Percentiles rank a stretch among this genome's conserved stretches.
Evolutionary conservation across 208 protist species (phyloP).

Genomic region (Trypanosoma caninum): DNA sequence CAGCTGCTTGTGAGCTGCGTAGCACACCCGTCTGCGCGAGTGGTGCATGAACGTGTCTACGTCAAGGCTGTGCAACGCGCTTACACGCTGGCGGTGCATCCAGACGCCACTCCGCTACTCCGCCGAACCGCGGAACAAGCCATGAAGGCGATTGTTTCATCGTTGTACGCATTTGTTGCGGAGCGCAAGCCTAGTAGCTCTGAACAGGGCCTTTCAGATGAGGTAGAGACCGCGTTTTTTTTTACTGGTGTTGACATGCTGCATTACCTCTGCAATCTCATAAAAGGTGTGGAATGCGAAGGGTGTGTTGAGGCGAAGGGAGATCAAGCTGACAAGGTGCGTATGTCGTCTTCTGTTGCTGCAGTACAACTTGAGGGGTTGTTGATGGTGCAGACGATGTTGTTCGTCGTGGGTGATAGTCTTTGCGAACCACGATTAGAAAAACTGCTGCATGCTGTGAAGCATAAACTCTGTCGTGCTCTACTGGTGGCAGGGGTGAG

Average conservation of each 20-base stretch:
- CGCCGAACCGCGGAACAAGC: conserved; percentile 43
- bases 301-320: too few species aligned
- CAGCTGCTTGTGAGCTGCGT: conserved; percentile 49
- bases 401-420: conserved; percentile 45
- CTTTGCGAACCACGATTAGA: conserved; percentile 11
- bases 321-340: too few species aligned
- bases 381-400: conserved; percentile 51
- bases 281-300: conserved; percentile 12
- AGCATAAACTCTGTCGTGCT: conserved; percentile 71
- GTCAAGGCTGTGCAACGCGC: conserved; percentile 33
- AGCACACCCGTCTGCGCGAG: conserved; percentile 29
- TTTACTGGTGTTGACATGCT: conserved; percentile 16
- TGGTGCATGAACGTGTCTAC: conserved; percentile 34
- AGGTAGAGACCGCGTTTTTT: neutral
- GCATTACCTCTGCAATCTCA: conserved; percentile 22
- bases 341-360: conserved; percentile 22
- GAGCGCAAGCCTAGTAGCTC: neutral
- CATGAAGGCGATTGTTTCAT: conserved; percentile 50
- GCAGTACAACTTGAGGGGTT: conserved; percentile 79
- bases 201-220: neutral
- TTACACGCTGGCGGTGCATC: conserved; percentile 35
- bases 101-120: conserved; percentile 39
- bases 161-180: conserved; percentile 44
- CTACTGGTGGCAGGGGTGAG: conserved; percentile 65
- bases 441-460: conserved; percentile 41